phyloP scores from a whole-genome alignment of 2,329 filamentous ascomycete genomes.

The Penicillium occitanis region DNA sequence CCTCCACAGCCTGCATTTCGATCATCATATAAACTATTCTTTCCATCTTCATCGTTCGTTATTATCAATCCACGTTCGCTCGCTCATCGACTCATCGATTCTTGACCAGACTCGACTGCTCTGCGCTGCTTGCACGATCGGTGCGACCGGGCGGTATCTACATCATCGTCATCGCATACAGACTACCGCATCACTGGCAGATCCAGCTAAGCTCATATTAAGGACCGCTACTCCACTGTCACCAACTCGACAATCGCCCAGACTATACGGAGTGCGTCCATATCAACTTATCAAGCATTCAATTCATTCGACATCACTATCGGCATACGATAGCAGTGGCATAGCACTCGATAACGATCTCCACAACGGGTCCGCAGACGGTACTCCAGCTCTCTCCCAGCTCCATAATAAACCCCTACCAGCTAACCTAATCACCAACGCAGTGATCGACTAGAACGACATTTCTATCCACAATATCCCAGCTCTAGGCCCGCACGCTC shows the following conservation, averaged over 20 bases:
- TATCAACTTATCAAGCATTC: no score
- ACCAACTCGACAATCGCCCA: background rate
- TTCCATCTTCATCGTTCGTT: background rate
- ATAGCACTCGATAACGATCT: background rate
- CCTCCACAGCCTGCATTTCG: background rate
- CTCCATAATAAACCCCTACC: background rate
- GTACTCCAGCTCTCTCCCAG: background rate
- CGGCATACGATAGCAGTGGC: background rate
- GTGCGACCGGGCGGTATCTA: background rate
- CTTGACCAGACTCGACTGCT: background rate
- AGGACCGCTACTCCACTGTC: conserved; percentile 1
- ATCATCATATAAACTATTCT: background rate
- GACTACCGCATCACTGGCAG: background rate
- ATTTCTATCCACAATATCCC: background rate
- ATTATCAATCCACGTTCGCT: background rate
- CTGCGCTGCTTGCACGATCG: background rate
- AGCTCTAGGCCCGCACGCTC: conserved; percentile 5
- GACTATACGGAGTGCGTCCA: no score
- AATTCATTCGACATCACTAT: no score
- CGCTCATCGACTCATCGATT: background rate
- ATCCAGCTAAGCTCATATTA: background rate
- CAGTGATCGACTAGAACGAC: background rate
- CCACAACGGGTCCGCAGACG: conserved; percentile 1
- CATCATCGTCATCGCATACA: background rate
- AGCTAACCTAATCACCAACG: background rate